Base-by-base conservation (phyloP, 2,329 filamentous ascomycete genomes). In the Epicoccum sorghinum region DNA sequence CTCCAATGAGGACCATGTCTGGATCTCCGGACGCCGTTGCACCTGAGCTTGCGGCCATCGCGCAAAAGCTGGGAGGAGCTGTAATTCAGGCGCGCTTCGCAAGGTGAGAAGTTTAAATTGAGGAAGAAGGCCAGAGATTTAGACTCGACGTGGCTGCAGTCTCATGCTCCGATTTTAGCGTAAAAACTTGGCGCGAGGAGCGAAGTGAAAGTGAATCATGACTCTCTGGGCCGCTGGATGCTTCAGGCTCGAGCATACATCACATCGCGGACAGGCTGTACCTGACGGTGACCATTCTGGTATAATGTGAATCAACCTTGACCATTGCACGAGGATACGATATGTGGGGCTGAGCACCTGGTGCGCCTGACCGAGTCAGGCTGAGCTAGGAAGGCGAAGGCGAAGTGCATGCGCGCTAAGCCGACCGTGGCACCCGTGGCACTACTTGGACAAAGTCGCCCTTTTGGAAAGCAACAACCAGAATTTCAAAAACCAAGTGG, bases 1-100 rank as follows among this genome's bases (percentile, higher is more conserved):
- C 71, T 10, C 62, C 64, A 4, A 73, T 62, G 0, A 73, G 61
- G 13, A 55, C 59, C 64, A 72, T 71, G 47, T 73, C 71, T 9
- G 71, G 67, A 25, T 70, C 62, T 23, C 55, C 62, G 32, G 64
- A 64, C 37, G 59, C 67, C 13, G 56, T 9, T n/a, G 23, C 36
- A 3, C 59, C 57, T 13, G 58, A 57, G 7, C 41, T 46, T 7
- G 57, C 27, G 18, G 52, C 45, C 53, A 58, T 61, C 22, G 25
- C 25, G 25, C 18, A 18, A 18, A 18, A 18, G 18, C 18, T 18
- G 18, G 18, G 18, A 2, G 18, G 3, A 18, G 18, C 18, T 18
- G 18, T 18, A 18, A 18, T 18, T 18, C 18, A 18, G 3, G 18
- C 18, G 18, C 18, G 18, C 18, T 18, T 18, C 18, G 18, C 18